Conservation (phyloP, 2,329 filamentous ascomycete genomes). For the Botrytis sinoallii region DNA sequence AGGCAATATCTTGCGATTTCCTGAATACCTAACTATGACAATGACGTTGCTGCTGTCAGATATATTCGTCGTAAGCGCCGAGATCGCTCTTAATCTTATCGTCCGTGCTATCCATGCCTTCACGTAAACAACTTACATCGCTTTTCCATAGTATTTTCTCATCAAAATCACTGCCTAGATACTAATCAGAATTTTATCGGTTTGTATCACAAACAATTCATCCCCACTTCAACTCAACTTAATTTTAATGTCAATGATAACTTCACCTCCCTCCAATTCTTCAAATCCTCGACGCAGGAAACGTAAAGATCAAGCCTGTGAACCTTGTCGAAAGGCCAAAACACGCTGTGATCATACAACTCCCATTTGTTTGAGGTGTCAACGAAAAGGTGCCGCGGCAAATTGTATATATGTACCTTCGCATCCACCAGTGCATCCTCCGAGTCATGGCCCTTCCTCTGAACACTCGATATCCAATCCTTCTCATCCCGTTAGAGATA, state of each 20-base stretch:
- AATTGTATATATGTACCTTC: not conserved
- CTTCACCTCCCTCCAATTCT: not conserved
- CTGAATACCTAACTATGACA: not conserved
- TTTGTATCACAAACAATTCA: not conserved
- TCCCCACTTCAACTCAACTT: not conserved
- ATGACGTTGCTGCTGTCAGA: not conserved
- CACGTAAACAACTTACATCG: not conserved
- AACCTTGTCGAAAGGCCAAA: constrained; percentile 3
- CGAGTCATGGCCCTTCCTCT: not conserved
- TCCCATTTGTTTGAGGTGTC: constrained; percentile 6
- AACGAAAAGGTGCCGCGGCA: constrained; percentile 2
- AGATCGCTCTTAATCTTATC: not conserved
- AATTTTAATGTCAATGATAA: not conserved
- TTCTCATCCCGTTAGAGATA: not conserved
- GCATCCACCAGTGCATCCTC: not conserved
- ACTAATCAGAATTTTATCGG: not conserved
- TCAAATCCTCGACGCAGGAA: constrained; percentile 1
- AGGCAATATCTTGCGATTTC: not conserved
- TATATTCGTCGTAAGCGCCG: not conserved
- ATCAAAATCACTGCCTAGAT: not conserved
- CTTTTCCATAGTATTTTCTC: not conserved
- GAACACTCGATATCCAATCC: not conserved
- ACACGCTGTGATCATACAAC: constrained; percentile 3
- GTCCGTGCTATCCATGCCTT: not conserved
- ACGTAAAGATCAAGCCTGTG: constrained; percentile 11